phyloP scores from a whole-genome alignment of 2,329 filamentous ascomycete genomes.

The Neospermospora avenae region DNA sequence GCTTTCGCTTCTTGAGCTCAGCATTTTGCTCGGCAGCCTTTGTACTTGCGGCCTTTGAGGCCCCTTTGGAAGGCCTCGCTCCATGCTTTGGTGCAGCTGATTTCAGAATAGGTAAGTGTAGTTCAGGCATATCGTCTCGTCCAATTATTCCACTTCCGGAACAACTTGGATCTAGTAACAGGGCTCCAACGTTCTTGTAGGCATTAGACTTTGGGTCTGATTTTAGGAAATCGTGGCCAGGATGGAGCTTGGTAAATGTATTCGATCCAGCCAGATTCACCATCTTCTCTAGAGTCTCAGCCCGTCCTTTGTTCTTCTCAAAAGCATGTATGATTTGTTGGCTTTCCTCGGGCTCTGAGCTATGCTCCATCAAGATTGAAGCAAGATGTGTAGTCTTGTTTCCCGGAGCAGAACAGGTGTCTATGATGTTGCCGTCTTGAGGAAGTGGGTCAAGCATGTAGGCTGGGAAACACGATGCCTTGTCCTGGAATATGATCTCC shows the following conservation, averaged over 20 bases:
- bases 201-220: slow-evolving; percentile 61
- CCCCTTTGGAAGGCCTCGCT: slow-evolving; percentile 30
- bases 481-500: slow-evolving; percentile 87
- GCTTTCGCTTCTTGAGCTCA: slow-evolving; percentile 31
- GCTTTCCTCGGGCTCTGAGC: slow-evolving; percentile 30
- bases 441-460: slow-evolving; percentile 72
- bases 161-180: slow-evolving; percentile 91
- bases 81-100: slow-evolving; percentile 25
- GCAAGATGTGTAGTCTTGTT: slow-evolving; percentile 97
- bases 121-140: slow-evolving; percentile 70
- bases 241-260: slow-evolving; percentile 61
- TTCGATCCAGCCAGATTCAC: slow-evolving; percentile 71
- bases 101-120: slow-evolving; percentile 54
- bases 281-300: slow-evolving; percentile 81
- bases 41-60: slow-evolving; percentile 2
- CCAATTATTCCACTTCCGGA: slow-evolving; percentile 94
- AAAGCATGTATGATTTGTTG: slow-evolving; percentile 66
- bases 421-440: slow-evolving; percentile 74
- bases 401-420: slow-evolving; percentile 90
- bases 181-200: slow-evolving; percentile 69
- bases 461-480: slow-evolving; percentile 94
- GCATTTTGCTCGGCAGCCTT: slow-evolving; percentile 23
- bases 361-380: slow-evolving; percentile 56
- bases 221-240: slow-evolving; percentile 77
- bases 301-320: slow-evolving; percentile 70